These are phyloP conservation scores for Yarrowia yakushimensis DNA, from an alignment of 805 yeast species.

Conservation along the genomic window DNA sequence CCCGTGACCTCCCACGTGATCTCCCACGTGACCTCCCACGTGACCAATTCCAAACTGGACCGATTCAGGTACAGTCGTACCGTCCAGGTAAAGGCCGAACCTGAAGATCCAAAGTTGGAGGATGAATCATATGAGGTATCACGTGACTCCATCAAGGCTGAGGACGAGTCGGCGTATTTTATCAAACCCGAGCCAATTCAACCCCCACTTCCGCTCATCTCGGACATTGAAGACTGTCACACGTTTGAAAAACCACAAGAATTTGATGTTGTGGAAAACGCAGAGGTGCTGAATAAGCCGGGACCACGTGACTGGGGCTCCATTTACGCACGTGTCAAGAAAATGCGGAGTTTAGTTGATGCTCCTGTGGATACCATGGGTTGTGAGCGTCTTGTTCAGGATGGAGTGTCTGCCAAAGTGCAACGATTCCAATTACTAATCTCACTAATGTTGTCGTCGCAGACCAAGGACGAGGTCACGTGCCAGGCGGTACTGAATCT, in stretches of 20 bases:
- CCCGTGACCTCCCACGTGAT: background rate
- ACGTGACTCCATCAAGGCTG: background rate
- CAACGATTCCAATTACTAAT: slow-evolving; percentile 71
- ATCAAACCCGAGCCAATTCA: background rate
- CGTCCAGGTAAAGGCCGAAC: background rate
- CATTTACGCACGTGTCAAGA: slow-evolving; percentile 43
- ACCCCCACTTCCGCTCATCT: background rate
- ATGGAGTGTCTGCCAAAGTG: slow-evolving; percentile 35
- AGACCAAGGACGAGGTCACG: slow-evolving; percentile 86
- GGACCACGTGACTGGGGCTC: slow-evolving; percentile 35
- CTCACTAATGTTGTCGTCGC: slow-evolving; percentile 83
- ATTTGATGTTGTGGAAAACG: background rate
- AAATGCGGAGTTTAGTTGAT: slow-evolving; percentile 60
- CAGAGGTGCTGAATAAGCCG: background rate
- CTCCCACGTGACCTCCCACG: background rate
- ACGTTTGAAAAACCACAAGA: background rate
- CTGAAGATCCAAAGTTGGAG: background rate
- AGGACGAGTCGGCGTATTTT: background rate
- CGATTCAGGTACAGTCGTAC: background rate
- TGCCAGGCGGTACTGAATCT: slow-evolving; percentile 64
- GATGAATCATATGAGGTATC: background rate
- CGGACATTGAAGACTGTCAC: background rate
- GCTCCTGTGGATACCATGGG: slow-evolving; percentile 92
- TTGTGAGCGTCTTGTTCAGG: slow-evolving; percentile 57
- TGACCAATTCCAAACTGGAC: background rate